Percentiles rank a stretch among this genome's conserved stretches.
Conservation (phyloP, 345 rosid genomes). For the Dovyalis caffra region DNA sequence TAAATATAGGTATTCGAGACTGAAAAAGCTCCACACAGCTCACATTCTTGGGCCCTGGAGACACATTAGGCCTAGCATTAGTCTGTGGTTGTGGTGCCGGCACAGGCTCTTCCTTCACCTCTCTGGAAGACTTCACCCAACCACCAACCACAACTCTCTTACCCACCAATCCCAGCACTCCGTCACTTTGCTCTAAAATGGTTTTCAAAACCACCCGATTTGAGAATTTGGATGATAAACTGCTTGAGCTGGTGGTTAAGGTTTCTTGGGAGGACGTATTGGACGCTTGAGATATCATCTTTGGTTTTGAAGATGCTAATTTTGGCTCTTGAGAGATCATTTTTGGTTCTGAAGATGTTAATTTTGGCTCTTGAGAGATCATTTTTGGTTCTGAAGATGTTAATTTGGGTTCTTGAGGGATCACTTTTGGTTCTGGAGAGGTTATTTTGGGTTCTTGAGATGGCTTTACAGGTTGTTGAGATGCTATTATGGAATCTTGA, state of each 20-base stretch:
- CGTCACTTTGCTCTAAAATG: conserved; percentile 45
- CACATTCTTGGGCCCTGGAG: conserved; percentile 30
- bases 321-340: conserved; percentile 1
- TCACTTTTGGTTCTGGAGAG: not conserved
- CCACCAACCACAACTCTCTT: conserved; percentile 71
- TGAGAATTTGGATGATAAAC: conserved; percentile 46
- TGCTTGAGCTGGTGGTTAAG: not conserved
- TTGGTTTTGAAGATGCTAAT: too few species aligned
- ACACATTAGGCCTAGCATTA: conserved; percentile 6
- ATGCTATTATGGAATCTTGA: conserved; percentile 12
- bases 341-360: not conserved
- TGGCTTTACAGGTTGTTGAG: not conserved
- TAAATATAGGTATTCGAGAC: conserved; percentile 57
- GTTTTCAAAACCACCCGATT: conserved; percentile 56
- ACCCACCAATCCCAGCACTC: conserved; percentile 44
- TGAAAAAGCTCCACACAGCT: conserved; percentile 69
- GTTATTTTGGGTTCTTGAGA: not conserved
- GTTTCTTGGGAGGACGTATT: not conserved
- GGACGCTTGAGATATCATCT: conserved; percentile 7
- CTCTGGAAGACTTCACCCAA: conserved; percentile 84
- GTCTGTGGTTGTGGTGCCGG: conserved; percentile 18
- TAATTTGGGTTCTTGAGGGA: not conserved
- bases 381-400: conserved; percentile 15
- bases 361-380: not conserved
- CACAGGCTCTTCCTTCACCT: conserved; percentile 43